Evolutionary conservation across 2,329 filamentous ascomycete species (phyloP).

Genomic region (Penicillium sp.): DNA sequence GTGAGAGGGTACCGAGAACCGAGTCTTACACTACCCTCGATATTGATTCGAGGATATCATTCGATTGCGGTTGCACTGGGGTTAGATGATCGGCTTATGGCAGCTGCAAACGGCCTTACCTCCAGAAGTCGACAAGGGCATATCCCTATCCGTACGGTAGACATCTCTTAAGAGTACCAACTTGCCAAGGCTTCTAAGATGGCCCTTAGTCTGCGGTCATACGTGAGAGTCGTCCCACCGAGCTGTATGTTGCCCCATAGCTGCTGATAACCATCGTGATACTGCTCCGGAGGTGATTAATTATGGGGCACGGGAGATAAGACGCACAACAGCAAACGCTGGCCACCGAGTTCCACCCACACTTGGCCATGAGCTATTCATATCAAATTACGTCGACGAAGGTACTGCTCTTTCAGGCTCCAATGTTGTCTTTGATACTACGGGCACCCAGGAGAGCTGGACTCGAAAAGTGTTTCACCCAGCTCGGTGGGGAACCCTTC

Average conservation of each 20-base stretch:
- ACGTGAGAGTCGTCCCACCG: neutral
- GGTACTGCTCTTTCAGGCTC: neutral
- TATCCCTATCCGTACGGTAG: neutral
- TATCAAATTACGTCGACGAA: neutral
- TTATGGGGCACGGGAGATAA: conserved; percentile 3
- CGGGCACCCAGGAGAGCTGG: neutral
- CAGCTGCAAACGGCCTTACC: conserved; percentile 2
- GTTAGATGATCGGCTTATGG: neutral
- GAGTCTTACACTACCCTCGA: neutral
- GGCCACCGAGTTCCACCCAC: neutral
- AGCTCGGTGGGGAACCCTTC: neutral
- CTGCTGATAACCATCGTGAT: neutral
- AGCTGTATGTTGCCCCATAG: neutral
- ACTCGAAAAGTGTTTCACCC: neutral
- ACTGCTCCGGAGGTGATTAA: neutral
- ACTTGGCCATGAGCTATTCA: neutral
- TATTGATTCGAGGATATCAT: neutral
- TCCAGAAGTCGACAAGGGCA: neutral
- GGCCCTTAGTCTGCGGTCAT: neutral
- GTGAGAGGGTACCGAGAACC: neutral
- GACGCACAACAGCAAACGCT: neutral
- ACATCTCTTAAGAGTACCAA: neutral
- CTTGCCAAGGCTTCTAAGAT: neutral
- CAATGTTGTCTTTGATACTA: neutral
- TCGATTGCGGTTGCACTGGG: neutral